Evolutionary conservation across 768 basidiomycete species (phyloP).

Genomic region (Termitomyces sp.): DNA sequence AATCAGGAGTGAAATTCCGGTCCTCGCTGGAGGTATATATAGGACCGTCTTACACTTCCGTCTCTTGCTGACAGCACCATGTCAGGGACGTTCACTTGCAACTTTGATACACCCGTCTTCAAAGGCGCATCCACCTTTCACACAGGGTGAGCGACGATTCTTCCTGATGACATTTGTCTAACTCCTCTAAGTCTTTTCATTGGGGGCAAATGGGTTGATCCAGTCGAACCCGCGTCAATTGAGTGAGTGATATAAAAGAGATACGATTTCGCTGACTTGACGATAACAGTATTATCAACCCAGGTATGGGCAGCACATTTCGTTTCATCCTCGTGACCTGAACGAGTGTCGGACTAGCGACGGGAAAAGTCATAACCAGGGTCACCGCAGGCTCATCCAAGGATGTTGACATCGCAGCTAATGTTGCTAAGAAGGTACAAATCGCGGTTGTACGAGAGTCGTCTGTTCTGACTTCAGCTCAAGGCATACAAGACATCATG

Average conservation of each 20-base stretch:
- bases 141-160: too few relatives aligned
- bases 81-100: too few relatives aligned
- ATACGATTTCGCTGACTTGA: background rate
- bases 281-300: conserved; percentile 13
- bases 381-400: conserved; percentile 48
- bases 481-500: conserved; percentile 48
- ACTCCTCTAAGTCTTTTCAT: conserved; percentile 41
- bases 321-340: conserved; percentile 10
- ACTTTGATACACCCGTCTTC: too few relatives aligned
- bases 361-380: conserved; percentile 48
- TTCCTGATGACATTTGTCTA: too few relatives aligned
- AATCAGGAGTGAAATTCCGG: too few relatives aligned
- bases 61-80: too few relatives aligned
- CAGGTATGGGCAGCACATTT: conserved; percentile 12
- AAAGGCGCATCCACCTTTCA: too few relatives aligned
- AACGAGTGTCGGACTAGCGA: conserved; percentile 29
- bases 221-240: conserved; percentile 42
- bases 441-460: background rate
- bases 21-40: too few relatives aligned
- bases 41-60: too few relatives aligned
- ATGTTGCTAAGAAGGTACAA: conserved; percentile 43
- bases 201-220: conserved; percentile 50
- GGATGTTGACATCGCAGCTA: conserved; percentile 64
- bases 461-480: background rate
- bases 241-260: conserved; percentile 31